These are phyloP conservation scores for Trypanosomatidae sp. DNA, from an alignment of 208 protist genomes.

Conservation along the genomic window DNA sequence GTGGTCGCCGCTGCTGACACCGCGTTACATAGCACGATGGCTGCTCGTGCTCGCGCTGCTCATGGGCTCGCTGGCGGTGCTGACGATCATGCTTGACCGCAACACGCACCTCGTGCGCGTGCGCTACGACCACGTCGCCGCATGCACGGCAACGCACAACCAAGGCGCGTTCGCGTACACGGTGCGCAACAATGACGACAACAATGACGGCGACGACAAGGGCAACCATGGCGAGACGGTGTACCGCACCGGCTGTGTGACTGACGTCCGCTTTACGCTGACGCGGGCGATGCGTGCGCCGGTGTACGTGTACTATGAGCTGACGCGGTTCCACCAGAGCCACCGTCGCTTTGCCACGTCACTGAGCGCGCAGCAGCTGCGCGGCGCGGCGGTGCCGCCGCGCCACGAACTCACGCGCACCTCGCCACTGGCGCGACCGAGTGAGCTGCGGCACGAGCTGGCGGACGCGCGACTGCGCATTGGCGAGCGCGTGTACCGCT, in stretches of 20 bases:
- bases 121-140: constrained; percentile 54
- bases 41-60: constrained; percentile 88
- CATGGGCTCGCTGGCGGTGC: constrained; percentile 88
- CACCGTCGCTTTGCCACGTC: constrained; percentile 90
- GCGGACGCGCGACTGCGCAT: constrained; percentile 7
- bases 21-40: constrained; percentile 73
- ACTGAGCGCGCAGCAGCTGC: constrained; percentile 57
- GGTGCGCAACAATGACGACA: neutral
- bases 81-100: constrained; percentile 57
- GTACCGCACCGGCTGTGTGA: constrained; percentile 49
- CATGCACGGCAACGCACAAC: constrained; percentile 26
- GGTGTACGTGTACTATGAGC: constrained; percentile 96
- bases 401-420: constrained; percentile 13
- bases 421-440: constrained; percentile 40
- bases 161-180: constrained; percentile 27
- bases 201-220: neutral
- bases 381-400: constrained; percentile 12
- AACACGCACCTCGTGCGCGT: constrained; percentile 48
- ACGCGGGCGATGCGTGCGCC: constrained; percentile 58
- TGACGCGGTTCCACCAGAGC: constrained; percentile 98
- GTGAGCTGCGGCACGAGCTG: constrained; percentile 19
- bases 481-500: constrained; percentile 3
- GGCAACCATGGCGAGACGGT: constrained; percentile 8
- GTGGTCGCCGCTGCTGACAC: constrained; percentile 95
- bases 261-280: constrained; percentile 40